Percentiles rank a stretch among this genome's conserved stretches.
Conservation (phyloP, 495 filamentous ascomycete genomes). For the Daldinia grandis region DNA sequence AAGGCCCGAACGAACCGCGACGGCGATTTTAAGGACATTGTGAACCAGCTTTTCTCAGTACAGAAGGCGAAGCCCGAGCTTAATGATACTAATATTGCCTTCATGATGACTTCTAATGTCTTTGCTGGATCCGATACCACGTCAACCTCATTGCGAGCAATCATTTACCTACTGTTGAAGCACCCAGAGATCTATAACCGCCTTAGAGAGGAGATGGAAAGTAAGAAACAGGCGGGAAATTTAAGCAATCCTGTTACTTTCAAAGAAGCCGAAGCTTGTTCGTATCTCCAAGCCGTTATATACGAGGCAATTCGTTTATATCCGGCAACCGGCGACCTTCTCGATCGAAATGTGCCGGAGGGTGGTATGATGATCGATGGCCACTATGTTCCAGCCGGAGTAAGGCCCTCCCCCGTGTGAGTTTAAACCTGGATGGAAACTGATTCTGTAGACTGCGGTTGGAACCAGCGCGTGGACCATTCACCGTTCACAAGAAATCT, state of each 20-base stretch:
- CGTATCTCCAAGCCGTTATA: not conserved
- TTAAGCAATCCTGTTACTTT: not conserved
- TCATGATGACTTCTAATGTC: slow-evolving; percentile 1
- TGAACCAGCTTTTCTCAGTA: not conserved
- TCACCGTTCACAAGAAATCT: not conserved
- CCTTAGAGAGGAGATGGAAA: not conserved
- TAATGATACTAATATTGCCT: not conserved
- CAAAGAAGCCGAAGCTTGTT: not conserved
- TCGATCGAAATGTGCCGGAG: not conserved
- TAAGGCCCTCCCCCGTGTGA: not conserved
- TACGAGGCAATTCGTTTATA: not conserved
- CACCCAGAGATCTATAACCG: not conserved
- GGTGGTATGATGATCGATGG: not conserved
- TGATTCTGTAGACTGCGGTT: not conserved
- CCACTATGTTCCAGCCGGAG: not conserved
- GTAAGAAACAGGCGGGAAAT: not conserved
- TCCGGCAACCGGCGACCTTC: not conserved
- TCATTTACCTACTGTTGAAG: not conserved
- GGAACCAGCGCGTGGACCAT: not conserved
- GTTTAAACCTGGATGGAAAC: not conserved
- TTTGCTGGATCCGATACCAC: not conserved
- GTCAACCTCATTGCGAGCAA: not conserved
- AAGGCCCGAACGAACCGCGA: not conserved
- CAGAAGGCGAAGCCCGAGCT: slow-evolving; percentile 1
- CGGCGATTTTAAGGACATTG: not conserved